Conservation (phyloP, 257 asterid genomes). For the Solanum chaucha region DNA sequence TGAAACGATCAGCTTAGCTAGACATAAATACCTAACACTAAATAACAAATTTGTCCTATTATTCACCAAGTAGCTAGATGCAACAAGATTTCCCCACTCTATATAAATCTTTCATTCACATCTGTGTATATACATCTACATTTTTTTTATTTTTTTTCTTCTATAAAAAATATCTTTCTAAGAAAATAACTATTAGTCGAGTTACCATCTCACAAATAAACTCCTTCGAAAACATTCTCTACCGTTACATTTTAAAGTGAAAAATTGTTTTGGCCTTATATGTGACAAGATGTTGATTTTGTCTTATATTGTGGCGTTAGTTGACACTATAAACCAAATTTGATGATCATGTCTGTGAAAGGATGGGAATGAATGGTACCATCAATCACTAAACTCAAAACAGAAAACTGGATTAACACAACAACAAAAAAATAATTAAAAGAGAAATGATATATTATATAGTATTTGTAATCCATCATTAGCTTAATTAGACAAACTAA, state of each 20-base stretch:
- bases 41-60: neutral
- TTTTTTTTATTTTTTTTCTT: neutral
- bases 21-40: neutral
- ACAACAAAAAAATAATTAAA: neutral
- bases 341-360: constrained; percentile 7
- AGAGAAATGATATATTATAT: neutral
- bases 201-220: too few species aligned
- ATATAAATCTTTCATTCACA: neutral
- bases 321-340: constrained; percentile 2
- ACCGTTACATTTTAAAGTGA: neutral
- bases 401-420: constrained; percentile 5
- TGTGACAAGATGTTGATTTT: constrained; percentile 14
- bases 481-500: constrained; percentile 27
- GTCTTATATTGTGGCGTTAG: constrained; percentile 34
- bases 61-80: neutral
- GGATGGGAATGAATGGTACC: constrained; percentile 28
- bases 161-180: too few species aligned
- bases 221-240: neutral
- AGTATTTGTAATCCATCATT: constrained; percentile 9
- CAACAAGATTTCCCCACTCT: neutral
- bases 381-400: constrained; percentile 17
- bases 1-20: neutral
- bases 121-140: neutral
- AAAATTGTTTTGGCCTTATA: neutral
- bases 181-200: too few species aligned